phyloP scores from a whole-genome alignment of 148 eudicot genomes.

The Linanthus parryae region DNA sequence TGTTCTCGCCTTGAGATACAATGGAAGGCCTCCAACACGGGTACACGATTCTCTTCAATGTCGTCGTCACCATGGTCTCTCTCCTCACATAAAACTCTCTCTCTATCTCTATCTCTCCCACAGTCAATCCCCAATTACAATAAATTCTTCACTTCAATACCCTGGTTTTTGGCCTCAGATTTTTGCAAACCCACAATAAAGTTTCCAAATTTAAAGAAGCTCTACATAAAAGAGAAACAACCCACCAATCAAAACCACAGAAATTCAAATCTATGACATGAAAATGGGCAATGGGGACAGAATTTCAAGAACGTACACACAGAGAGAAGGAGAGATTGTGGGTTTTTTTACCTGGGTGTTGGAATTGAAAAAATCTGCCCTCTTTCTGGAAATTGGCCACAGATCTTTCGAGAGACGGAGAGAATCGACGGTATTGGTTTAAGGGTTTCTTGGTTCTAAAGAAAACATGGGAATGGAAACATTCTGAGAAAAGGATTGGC shows the following conservation, averaged over 20 bases:
- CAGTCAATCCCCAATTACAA: conserved; percentile 33
- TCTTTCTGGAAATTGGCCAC: neutral
- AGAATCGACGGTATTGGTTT: neutral
- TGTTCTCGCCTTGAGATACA: conserved; percentile 26
- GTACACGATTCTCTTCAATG: conserved; percentile 39
- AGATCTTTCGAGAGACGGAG: neutral
- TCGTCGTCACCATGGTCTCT: conserved; percentile 47
- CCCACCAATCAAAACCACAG: neutral
- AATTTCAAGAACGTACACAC: too few relatives aligned
- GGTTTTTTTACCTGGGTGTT: neutral
- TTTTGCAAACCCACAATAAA: conserved; percentile 17
- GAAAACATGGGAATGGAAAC: conserved; percentile 7
- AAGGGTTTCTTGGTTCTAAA: conserved; percentile 4
- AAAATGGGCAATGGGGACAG: too few relatives aligned
- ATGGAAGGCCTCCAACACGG: conserved; percentile 60
- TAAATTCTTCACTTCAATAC: conserved; percentile 20
- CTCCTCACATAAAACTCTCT: conserved; percentile 47
- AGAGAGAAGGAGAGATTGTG: neutral
- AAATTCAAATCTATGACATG: conserved; percentile 1
- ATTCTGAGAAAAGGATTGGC: conserved; percentile 8
- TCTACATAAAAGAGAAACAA: neutral
- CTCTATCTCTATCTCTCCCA: too few relatives aligned
- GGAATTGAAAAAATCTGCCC: neutral
- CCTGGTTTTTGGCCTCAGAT: conserved; percentile 18
- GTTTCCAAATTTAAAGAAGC: conserved; percentile 11